Base-by-base conservation (phyloP, 805 yeast species). In the Teunomyces panamensis region DNA sequence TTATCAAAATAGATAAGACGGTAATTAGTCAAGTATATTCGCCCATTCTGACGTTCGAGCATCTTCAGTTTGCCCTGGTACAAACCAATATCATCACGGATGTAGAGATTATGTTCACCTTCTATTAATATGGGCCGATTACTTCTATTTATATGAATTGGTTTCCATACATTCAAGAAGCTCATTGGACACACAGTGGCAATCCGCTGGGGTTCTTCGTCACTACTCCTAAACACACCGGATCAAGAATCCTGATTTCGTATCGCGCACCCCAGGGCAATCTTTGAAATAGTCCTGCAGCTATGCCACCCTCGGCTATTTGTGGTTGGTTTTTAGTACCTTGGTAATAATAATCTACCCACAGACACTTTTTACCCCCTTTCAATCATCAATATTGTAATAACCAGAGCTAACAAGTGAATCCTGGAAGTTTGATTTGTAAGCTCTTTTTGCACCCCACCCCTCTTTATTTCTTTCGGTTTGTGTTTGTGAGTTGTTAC, bases 21-120 rank as follows among this genome's bases (percentile, higher is more conserved):
- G 47, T 76, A 75, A 33, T 83, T 79, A 0, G 98, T 91, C 28
- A 92, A 67, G 62, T 90, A 90, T 0, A 87, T 58, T 28, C 96
- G 72, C 0, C 98, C 98, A 49, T 77, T 67, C 60, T 88, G 96
- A 52, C 83, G 78, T 28, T 79, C 71, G 2, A 68, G 45, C 20
- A 88, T 77, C 67, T 87, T 88, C 49, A 71, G 69, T 49, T 81
- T 81, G 17, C 89, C 96, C 56, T 86, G 91, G 60, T 91, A 91
- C 3, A 91, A 63, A 0, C 97, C 97, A 0, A 88, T 77, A 46
- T 64, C 57, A 42, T 73, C 76, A 26, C 58, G 54, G 11, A 71
- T 59, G 35, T 55, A 70, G n/a, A 70, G 39, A 39, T 56, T 67
- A 44, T 61, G 62, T 47, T 73, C 78, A 34, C 50, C 49, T 2